Percentiles rank a stretch among this genome's conserved stretches.
These are phyloP conservation scores for Xylaria polymorpha DNA, from an alignment of 2,329 filamentous ascomycete species.

Conservation along the genomic window DNA sequence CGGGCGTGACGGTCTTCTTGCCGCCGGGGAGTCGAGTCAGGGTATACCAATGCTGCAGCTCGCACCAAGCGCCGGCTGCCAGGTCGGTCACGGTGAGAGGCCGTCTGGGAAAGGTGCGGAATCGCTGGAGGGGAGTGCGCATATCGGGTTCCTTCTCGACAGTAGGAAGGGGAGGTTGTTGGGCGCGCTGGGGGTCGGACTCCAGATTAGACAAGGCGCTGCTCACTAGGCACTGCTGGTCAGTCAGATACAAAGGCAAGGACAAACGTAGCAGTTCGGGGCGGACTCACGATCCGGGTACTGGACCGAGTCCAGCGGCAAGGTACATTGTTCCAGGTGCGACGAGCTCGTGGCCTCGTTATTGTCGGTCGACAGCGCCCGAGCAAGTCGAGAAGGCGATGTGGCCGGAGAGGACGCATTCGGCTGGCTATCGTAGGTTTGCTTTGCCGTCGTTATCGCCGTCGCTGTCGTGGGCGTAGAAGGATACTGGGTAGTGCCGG, in stretches of 20 bases:
- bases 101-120: constrained; percentile 80
- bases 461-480: neutral
- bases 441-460: neutral
- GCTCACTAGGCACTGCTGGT: constrained; percentile 72
- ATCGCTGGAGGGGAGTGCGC: constrained; percentile 76
- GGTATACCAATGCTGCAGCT: constrained; percentile 91
- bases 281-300: constrained; percentile 66
- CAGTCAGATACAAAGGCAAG: constrained; percentile 64
- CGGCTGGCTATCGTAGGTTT: neutral
- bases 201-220: constrained; percentile 52
- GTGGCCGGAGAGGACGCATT: neutral
- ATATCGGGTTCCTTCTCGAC: constrained; percentile 53
- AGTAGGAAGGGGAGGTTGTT: constrained; percentile 31
- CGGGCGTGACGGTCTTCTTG: constrained; percentile 77
- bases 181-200: constrained; percentile 34
- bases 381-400: neutral
- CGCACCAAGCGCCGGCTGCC: constrained; percentile 92
- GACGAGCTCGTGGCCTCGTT: constrained; percentile 3
- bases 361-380: neutral
- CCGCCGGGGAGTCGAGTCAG: constrained; percentile 78
- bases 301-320: constrained; percentile 48
- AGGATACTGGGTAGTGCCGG: neutral
- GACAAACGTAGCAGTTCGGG: neutral
- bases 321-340: constrained; percentile 9
- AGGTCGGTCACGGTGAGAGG: constrained; percentile 89